Evolutionary conservation across 2,329 filamentous ascomycete species (phyloP), one percentile per base, ranked within the genome.

Genomic region (Botryotinia globosa): DNA sequence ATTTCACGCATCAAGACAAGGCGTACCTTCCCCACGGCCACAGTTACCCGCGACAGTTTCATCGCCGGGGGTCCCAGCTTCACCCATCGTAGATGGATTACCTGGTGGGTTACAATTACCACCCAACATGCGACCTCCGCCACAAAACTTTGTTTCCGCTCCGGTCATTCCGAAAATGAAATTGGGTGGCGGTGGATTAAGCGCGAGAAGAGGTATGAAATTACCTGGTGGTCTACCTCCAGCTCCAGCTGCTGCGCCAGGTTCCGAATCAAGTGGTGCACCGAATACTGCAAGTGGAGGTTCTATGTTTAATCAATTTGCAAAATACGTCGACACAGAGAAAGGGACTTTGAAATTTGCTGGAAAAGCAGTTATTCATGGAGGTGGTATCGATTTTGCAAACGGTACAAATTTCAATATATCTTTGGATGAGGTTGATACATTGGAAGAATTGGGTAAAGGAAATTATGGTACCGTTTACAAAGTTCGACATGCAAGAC

Each of bases 381-480:
- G 93, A 39, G 90, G 92, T 25, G 96, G 96, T 39, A 94, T 99
- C 74, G 92, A 98, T 80, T 99, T 99, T 80, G 91, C 92, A 37
- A 94, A 92, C 73, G 96, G 96, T 3, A 92, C 91, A 71, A 94
- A 90, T 29, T 98, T 99, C 82, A 94, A 88, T 79, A 98, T 99
- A 80, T 98, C 95, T 6, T 86, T 99, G 59, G 95, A 99, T 80
- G 95, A 99, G 81, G 92, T 99, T 9, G 94, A 98, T 78, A 95
- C 93, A 1, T 81, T 98, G 73, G 94, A 95, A 74, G 96, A 99
- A 84, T 85, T 99, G 20, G 96, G 96, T 64, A 99, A 98, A 83
- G 96, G 96, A 58, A 99, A 99, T 81, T 99, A 99, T 79, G 96
- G 96, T 74, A 98, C 95, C 1, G 96, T 99, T 6, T 98, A 97